phyloP scores from a whole-genome alignment of 1,284 basidiomycete species.

The Boletus hoseneyae region DNA sequence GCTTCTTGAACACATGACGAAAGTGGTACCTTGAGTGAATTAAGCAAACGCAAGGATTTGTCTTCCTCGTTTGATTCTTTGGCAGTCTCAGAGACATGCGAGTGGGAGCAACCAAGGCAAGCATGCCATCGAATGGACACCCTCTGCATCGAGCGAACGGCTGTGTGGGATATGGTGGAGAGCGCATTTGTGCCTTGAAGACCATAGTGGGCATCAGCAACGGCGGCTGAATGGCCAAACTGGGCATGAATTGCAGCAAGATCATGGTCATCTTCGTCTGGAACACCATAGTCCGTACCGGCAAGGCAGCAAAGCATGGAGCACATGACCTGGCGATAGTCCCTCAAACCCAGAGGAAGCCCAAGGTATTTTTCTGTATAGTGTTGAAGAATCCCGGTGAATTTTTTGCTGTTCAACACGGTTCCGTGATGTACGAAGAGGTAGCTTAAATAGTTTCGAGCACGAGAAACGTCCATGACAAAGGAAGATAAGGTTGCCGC shows the following conservation, averaged over 20 bases:
- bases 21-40: background rate
- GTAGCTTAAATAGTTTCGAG: background rate
- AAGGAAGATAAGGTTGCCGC: background rate
- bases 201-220: constrained; percentile 9
- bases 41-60: background rate
- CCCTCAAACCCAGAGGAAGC: background rate
- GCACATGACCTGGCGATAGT: constrained; percentile 8
- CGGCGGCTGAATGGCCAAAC: background rate
- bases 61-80: too few species aligned
- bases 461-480: background rate
- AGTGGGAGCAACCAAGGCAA: background rate
- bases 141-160: constrained; percentile 4
- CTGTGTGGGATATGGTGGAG: background rate
- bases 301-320: constrained; percentile 12
- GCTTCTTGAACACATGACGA: background rate
- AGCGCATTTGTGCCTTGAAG: constrained; percentile 3
- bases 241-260: background rate
- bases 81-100: too few species aligned
- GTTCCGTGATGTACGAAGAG: constrained; percentile 3
- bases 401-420: background rate
- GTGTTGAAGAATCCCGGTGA: background rate
- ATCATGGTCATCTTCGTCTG: constrained; percentile 1
- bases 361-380: constrained; percentile 6
- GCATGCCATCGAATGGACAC: constrained; percentile 2
- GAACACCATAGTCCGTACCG: background rate